Evolutionary conservation across 208 protist genomes (phyloP), one percentile per base, ranked within the genome.

Genomic region (Naegleria gruberi): DNA sequence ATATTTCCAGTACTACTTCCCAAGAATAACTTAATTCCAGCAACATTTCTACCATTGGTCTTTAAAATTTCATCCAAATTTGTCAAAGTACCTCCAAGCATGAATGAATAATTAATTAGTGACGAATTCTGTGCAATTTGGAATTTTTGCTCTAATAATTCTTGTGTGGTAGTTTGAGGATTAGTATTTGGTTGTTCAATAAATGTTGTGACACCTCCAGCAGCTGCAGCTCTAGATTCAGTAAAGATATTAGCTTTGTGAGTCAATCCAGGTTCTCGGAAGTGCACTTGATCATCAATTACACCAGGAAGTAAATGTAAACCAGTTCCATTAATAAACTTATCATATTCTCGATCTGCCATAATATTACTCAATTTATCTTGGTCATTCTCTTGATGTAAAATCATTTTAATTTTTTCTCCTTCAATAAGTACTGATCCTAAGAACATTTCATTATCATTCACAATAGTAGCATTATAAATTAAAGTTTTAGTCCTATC

Each of bases 271-370:
- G 97, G 97, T 91, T 98, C 96, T 45, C 97, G 93, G 88, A 98
- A 95, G 93, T 98, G 96, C 0, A 98, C 97, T 92, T 98, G 96
- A 73, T 96, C 95, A 93, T 98, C 97, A 55, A 98, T 95, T 15
- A 98, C 93, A 74, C 95, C 91, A 8, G 96, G 95, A 41, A 97
- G 90, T 3, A 86, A 34, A 30, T 86, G 45, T 43, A 42, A 34
- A 45, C 82, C 82, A 46, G 82, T 86, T 1, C 40, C 82, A 46
- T 86, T 15, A 47, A 86, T 86, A 46, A 65, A 30, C 30, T 19
- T 65, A 23, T 10, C 30, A 4, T 10, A 23, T 23, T 10, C 4
- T n/a, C n/a, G n/a, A 23, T 65, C 51, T 65, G 15, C 19, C 30
- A 30, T 10, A 65, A 65, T 30, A 30, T 65, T 19, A 19, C 19